phyloP scores from a whole-genome alignment of 371 early-diverging fungal genomes.

The Mucor plumbeus region DNA sequence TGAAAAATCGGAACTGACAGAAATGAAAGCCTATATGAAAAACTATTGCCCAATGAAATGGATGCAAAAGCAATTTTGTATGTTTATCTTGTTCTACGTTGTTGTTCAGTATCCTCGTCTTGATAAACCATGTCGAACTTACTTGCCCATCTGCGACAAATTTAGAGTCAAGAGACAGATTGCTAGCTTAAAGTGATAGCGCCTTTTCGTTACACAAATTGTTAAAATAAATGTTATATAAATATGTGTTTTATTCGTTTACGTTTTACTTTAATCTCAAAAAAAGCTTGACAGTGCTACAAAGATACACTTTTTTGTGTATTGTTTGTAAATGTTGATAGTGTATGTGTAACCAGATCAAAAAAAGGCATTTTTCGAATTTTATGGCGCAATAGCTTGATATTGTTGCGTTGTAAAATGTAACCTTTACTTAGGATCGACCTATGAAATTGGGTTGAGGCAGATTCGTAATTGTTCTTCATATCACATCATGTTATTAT shows the following conservation, averaged over 20 bases:
- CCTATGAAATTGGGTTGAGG: neutral
- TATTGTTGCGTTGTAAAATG: conserved; percentile 8
- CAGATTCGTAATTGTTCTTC: conserved; percentile 4
- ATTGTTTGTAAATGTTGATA: neutral
- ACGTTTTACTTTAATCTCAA: too few species aligned
- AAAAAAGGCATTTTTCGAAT: neutral
- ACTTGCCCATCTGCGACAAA: conserved; percentile 45
- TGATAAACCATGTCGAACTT: conserved; percentile 29
- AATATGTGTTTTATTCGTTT: neutral
- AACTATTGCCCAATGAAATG: conserved; percentile 37
- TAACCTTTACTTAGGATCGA: conserved; percentile 2
- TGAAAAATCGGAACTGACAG: neutral
- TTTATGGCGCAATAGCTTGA: conserved; percentile 14
- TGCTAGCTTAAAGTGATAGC: neutral
- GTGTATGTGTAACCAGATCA: neutral
- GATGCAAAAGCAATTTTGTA: conserved; percentile 42
- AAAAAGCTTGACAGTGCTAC: too few species aligned
- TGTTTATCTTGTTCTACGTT: conserved; percentile 38
- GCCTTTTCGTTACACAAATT: neutral
- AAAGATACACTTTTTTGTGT: neutral
- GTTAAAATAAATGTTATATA: neutral
- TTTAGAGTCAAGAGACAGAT: conserved; percentile 23
- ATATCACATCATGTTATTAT: conserved; percentile 11
- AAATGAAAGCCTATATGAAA: conserved; percentile 2
- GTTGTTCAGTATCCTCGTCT: conserved; percentile 40